These are phyloP conservation scores for Lippia alba DNA, from an alignment of 305 asterid genomes.

Conservation along the genomic window DNA sequence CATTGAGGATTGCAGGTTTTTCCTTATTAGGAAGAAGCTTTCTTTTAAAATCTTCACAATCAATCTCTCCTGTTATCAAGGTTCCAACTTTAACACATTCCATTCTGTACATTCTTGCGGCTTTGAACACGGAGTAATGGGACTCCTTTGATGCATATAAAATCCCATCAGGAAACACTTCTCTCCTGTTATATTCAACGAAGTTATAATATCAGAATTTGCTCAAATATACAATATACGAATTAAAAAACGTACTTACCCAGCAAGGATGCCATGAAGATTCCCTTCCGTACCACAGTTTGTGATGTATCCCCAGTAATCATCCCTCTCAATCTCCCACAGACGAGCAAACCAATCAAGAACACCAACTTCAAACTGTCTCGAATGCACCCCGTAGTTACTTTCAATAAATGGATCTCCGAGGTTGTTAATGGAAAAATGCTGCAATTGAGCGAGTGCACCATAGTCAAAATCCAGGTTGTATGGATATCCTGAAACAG, in stretches of 20 bases:
- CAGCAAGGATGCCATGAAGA: slow-evolving; percentile 93
- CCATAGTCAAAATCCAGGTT: slow-evolving; percentile 96
- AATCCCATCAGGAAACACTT: slow-evolving; percentile 89
- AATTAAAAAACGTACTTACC: slow-evolving; percentile 52
- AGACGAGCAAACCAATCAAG: slow-evolving; percentile 94
- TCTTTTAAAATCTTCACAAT: slow-evolving; percentile 70
- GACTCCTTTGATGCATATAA: slow-evolving; percentile 89
- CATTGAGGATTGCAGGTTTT: slow-evolving; percentile 91
- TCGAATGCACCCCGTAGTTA: slow-evolving; percentile 92
- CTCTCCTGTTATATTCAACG: slow-evolving; percentile 65
- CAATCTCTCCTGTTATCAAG: slow-evolving; percentile 84
- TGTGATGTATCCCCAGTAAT: slow-evolving; percentile 97
- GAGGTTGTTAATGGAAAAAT: slow-evolving; percentile 88
- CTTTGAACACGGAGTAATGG: slow-evolving; percentile 96
- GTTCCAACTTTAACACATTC: slow-evolving; percentile 76
- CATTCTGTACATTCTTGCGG: slow-evolving; percentile 98
- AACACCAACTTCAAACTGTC: slow-evolving; percentile 94
- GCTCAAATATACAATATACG: not conserved
- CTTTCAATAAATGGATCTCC: slow-evolving; percentile 96
- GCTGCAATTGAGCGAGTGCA: slow-evolving; percentile 91
- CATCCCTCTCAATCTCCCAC: slow-evolving; percentile 88
- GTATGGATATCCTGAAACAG: slow-evolving; percentile 81
- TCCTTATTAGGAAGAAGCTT: slow-evolving; percentile 72
- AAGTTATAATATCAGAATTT: slow-evolving; percentile 29
- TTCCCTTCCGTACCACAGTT: slow-evolving; percentile 98